These are phyloP conservation scores for Pleurotus sapidus DNA, from an alignment of 768 basidiomycete genomes.

Conservation along the genomic window DNA sequence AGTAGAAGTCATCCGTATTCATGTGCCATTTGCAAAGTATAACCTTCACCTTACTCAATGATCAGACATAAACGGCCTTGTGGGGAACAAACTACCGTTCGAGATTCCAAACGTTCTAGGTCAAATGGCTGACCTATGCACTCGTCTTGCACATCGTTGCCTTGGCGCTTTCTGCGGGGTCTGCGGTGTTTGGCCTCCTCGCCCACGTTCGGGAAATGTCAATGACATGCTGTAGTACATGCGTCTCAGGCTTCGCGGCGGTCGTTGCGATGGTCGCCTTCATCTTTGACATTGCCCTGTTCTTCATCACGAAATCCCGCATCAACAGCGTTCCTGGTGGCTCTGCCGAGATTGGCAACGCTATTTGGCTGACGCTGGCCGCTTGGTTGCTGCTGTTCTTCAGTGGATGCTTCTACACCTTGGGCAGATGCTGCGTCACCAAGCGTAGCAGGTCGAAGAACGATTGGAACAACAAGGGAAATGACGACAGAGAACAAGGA, in stretches of 20 bases:
- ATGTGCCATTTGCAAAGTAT: background rate
- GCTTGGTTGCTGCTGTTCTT: conserved; percentile 88
- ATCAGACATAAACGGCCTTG: conserved; percentile 77
- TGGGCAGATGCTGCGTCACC: conserved; percentile 83
- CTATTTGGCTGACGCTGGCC: conserved; percentile 87
- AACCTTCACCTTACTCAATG: conserved; percentile 8
- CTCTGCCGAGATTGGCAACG: conserved; percentile 78
- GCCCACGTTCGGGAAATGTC: conserved; percentile 87
- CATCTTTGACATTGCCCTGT: conserved; percentile 88
- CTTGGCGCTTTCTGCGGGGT: conserved; percentile 65
- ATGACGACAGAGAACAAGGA: conserved; percentile 5
- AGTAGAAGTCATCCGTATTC: conserved; percentile 23
- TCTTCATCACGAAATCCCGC: conserved; percentile 84
- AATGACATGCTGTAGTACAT: conserved; percentile 81
- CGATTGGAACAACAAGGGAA: conserved; percentile 32
- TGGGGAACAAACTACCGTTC: conserved; percentile 63
- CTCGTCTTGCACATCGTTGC: conserved; percentile 92
- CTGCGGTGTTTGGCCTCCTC: conserved; percentile 80
- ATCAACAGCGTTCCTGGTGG: conserved; percentile 68
- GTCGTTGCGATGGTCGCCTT: conserved; percentile 80
- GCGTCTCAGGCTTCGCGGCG: conserved; percentile 79
- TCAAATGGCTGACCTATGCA: conserved; percentile 95
- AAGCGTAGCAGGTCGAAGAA: conserved; percentile 38
- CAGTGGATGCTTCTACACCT: conserved; percentile 81
- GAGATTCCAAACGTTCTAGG: conserved; percentile 78